Conservation (phyloP, 73 alveolate species). For the Symbiodinium natans region DNA sequence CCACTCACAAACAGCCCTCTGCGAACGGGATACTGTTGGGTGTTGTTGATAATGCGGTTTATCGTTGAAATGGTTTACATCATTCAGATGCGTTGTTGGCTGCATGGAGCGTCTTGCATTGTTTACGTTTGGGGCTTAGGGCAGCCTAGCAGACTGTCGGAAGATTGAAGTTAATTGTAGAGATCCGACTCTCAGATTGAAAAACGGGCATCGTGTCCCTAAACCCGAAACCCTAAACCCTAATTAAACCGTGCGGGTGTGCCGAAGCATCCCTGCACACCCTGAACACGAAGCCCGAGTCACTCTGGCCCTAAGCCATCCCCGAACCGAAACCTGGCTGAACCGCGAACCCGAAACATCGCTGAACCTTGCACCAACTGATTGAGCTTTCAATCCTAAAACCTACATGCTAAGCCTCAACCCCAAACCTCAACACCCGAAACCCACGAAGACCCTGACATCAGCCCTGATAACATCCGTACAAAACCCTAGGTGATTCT, state of each 20-base stretch:
- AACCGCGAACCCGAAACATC: too few species aligned
- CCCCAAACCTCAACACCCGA: too few species aligned
- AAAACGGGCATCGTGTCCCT: not conserved
- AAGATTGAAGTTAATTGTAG: not conserved
- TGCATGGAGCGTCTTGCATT: not conserved
- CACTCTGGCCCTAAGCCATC: too few species aligned
- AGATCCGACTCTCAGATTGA: not conserved
- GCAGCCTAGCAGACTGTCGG: not conserved
- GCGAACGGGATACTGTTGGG: not conserved
- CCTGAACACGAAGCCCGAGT: too few species aligned
- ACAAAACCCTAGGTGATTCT: too few species aligned
- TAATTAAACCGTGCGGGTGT: not conserved
- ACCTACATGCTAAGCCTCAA: too few species aligned
- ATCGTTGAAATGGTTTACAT: not conserved
- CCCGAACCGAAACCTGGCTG: too few species aligned
- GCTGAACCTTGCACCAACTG: too few species aligned
- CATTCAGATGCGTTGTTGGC: not conserved
- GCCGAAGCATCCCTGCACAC: not conserved
- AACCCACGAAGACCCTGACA: too few species aligned
- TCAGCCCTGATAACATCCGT: too few species aligned
- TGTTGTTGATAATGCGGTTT: not conserved
- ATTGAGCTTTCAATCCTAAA: too few species aligned
- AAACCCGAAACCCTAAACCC: too few species aligned
- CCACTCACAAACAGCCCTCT: not conserved
- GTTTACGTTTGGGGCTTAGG: not conserved